Base-by-base conservation (phyloP, 148 eudicot species). In the Amaranthus cruentus region DNA sequence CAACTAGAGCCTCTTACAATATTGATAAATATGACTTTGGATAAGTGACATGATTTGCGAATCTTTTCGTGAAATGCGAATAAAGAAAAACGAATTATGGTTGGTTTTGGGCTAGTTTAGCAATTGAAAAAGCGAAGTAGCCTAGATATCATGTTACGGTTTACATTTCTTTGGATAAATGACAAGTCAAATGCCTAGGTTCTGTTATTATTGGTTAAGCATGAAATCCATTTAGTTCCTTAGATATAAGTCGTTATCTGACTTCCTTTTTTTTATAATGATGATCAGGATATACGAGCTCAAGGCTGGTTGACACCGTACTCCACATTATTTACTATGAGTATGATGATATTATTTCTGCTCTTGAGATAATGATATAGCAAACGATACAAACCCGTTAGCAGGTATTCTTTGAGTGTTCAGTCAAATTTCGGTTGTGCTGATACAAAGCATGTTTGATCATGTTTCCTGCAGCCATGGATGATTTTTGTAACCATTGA, bases 311-410 rank as follows among this genome's bases (percentile, higher is more conserved):
- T 55, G 14, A 68, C 74, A 11, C 12, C 74, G 11, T 65, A 68
- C 62, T 73, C 52, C 3, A 38, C 75, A 6, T 55, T 56, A 69
- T 74, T 55, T 28, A 55, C 63, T 1, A n/a, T 70, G 57, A 73
- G 70, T 3, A 62, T 71, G 72, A 54, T 38, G 58, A 74, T 79
- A 60, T 71, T 78, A n/a, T 79, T 73, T 57, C 66, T 79, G 74
- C 70, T 79, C 14, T 58, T 79, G 62, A 79, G 81, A 79, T 69
- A 68, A 71, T 79, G 81, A 79, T 53, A 53, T 54, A 73, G 77
- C 56, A 44, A 44, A 12, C 66, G 11, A 42, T 48, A 6, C 63
- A 55, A 4, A 11, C 15, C 12, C 38, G 0, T 28, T 66, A 55
- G 54, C 71, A 55, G 77, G 70, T 63, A 55, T 49, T 75, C 52